A percentile compares a stretch with the other conserved stretches of the same genome.
Conservation (phyloP, 306 rosid genomes). For the Vigna nakashimae region DNA sequence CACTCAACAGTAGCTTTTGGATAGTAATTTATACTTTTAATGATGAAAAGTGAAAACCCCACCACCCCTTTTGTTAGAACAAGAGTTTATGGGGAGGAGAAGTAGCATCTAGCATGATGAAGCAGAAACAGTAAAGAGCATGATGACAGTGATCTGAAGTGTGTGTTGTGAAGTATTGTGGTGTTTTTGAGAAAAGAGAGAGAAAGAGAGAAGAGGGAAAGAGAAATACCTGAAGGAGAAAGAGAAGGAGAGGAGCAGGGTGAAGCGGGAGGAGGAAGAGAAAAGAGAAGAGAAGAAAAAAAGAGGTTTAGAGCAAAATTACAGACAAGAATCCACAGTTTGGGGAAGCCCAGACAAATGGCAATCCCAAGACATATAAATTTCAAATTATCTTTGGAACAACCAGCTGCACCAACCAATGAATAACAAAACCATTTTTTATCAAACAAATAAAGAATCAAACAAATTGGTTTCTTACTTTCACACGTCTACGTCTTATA, state of each 20-base stretch:
- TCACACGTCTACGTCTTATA: slow-evolving; percentile 57
- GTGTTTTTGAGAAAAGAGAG: slow-evolving; percentile 12
- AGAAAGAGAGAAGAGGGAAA: not conserved
- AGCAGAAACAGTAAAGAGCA: slow-evolving; percentile 37
- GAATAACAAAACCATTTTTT: slow-evolving; percentile 36
- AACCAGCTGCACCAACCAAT: slow-evolving; percentile 72
- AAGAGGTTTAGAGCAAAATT: slow-evolving; percentile 13
- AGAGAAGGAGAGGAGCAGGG: slow-evolving; percentile 2
- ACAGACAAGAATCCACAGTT: slow-evolving; percentile 50
- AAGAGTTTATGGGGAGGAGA: slow-evolving; percentile 29
- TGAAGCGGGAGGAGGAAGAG: not conserved
- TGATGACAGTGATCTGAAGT: slow-evolving; percentile 2
- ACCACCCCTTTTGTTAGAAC: slow-evolving; percentile 19
- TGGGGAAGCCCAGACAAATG: slow-evolving; percentile 69
- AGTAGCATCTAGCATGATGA: slow-evolving; percentile 41
- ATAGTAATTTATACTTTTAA: slow-evolving; percentile 36
- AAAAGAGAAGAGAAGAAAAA: not conserved
- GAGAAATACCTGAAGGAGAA: slow-evolving; percentile 33
- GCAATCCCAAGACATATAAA: slow-evolving; percentile 73
- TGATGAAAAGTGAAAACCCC: slow-evolving; percentile 28
- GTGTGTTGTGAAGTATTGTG: not conserved
- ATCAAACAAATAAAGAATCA: slow-evolving; percentile 8
- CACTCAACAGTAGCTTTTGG: slow-evolving; percentile 37
- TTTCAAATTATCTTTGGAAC: slow-evolving; percentile 76
- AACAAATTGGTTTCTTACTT: slow-evolving; percentile 47